Evolutionary conservation across 2,329 filamentous ascomycete species (phyloP).

Genomic region (Thermothelomyces thermophilus): DNA sequence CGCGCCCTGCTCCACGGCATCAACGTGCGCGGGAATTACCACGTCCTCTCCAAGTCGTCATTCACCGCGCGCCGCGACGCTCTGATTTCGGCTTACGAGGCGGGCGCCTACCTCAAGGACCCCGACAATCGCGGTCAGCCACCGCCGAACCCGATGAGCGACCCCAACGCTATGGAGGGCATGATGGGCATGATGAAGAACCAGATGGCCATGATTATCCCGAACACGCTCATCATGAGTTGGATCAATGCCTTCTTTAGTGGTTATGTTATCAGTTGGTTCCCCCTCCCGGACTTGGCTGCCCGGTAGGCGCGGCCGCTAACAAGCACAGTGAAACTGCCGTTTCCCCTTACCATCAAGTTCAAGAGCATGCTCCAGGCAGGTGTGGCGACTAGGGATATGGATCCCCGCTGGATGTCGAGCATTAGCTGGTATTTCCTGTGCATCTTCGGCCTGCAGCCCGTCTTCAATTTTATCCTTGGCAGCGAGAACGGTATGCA

Average conservation of each 20-base stretch:
- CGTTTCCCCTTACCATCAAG: slow-evolving; percentile 94
- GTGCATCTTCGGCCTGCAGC: slow-evolving; percentile 92
- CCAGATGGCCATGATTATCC: slow-evolving; percentile 99
- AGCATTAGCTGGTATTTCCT: slow-evolving; percentile 99
- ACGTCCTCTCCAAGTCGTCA: slow-evolving; percentile 67
- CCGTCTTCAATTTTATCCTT: slow-evolving; percentile 93
- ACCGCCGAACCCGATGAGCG: slow-evolving; percentile 87
- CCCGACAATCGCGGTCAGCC: slow-evolving; percentile 80
- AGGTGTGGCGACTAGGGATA: slow-evolving; percentile 87
- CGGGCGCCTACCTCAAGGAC: slow-evolving; percentile 82
- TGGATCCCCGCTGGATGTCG: slow-evolving; percentile 98
- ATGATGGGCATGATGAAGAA: slow-evolving; percentile 99
- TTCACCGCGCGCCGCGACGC: slow-evolving; percentile 77
- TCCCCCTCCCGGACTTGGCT: neutral
- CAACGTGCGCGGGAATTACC: slow-evolving; percentile 74
- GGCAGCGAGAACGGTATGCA: slow-evolving; percentile 88
- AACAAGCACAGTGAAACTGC: slow-evolving; percentile 68
- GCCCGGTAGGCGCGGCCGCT: neutral
- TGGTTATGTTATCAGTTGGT: slow-evolving; percentile 90
- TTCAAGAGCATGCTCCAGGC: slow-evolving; percentile 99
- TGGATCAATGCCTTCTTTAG: slow-evolving; percentile 99
- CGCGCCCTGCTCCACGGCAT: slow-evolving; percentile 77
- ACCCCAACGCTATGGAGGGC: slow-evolving; percentile 94
- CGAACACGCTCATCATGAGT: slow-evolving; percentile 97
- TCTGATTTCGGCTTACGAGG: slow-evolving; percentile 74